Evolutionary conservation across 2,329 filamentous ascomycete species (phyloP), one percentile per base, ranked within the genome.

Genomic region (Fusarium armeniacum): DNA sequence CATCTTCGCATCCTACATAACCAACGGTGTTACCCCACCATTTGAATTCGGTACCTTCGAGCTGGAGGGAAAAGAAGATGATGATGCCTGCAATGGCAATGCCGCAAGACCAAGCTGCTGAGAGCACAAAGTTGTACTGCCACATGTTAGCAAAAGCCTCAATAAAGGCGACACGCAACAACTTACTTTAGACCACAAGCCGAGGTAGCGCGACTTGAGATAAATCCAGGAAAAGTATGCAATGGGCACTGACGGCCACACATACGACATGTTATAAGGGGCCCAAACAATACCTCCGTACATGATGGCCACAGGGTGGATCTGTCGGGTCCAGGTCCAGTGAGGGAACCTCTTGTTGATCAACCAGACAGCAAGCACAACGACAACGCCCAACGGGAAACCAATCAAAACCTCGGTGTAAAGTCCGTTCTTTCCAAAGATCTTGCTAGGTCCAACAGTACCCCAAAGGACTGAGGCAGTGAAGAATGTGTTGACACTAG

Each of bases 391-490:
- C 10, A 86, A 71, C 3, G 84, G 84, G 69, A 87, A 87, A 5
- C 84, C 85, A 12, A 84, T 70, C 32, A 87, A 74, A 0, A 83
- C 81, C 50, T 81, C 76, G 5, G 79, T 82, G 75, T 87, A 87
- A 58, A 82, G 80, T 10, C 84, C 83, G 12, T 81, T 75, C 22
- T 77, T 76, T 5, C 85, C 84, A 65, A 85, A 88, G 32, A 87
- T 81, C 73, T 83, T 84, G 62, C 78, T 77, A 0, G 85, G 84
- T 0, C 85, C 85, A 38, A 87, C 82, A 2, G 84, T 85, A 26
- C 85, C 86, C 85, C 85, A 87, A 6, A 87, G 78, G 1, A 87
- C 82, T 0, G 85, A 83, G 2, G 86, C 84, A 1, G 85, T 87
- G 76, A 87, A 88, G 75, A 87, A 87, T 6, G 84, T 85, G 73